phyloP scores from a whole-genome alignment of 345 rosid species.

The Corymbia maculata region DNA sequence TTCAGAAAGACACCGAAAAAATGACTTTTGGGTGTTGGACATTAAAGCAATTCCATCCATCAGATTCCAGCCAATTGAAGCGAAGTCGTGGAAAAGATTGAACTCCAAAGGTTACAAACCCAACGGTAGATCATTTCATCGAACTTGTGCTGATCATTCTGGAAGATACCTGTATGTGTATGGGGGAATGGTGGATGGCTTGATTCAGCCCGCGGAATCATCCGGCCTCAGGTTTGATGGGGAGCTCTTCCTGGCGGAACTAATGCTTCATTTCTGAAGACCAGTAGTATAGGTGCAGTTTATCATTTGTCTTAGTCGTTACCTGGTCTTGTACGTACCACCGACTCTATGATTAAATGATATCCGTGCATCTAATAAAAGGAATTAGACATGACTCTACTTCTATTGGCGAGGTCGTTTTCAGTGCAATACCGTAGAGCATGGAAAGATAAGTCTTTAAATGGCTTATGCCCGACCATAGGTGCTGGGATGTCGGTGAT shows the following conservation, averaged over 20 bases:
- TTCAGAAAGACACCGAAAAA: constrained; percentile 63
- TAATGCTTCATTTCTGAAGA: constrained; percentile 30
- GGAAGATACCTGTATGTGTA: constrained; percentile 59
- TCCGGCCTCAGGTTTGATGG: constrained; percentile 63
- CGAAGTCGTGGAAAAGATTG: constrained; percentile 57
- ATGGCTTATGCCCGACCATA: not conserved
- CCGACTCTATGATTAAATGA: not conserved
- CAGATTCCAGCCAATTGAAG: constrained; percentile 21
- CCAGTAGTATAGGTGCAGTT: not conserved
- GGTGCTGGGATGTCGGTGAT: not conserved
- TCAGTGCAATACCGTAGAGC: not conserved
- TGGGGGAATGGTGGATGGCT: constrained; percentile 91
- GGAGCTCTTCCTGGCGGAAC: constrained; percentile 69
- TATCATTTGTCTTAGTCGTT: not conserved
- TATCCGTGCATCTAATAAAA: not conserved
- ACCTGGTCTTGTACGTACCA: not conserved
- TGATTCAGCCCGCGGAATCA: constrained; percentile 38
- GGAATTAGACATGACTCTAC: not conserved
- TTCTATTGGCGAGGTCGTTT: not conserved
- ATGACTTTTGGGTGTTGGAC: constrained; percentile 85
- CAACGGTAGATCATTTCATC: constrained; percentile 66
- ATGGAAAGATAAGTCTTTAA: not conserved
- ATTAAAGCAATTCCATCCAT: constrained; percentile 30
- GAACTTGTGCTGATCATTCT: constrained; percentile 59
- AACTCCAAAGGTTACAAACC: constrained; percentile 44